These are phyloP conservation scores for Podospora conica DNA, from an alignment of 495 filamentous ascomycete genomes.

Conservation along the genomic window DNA sequence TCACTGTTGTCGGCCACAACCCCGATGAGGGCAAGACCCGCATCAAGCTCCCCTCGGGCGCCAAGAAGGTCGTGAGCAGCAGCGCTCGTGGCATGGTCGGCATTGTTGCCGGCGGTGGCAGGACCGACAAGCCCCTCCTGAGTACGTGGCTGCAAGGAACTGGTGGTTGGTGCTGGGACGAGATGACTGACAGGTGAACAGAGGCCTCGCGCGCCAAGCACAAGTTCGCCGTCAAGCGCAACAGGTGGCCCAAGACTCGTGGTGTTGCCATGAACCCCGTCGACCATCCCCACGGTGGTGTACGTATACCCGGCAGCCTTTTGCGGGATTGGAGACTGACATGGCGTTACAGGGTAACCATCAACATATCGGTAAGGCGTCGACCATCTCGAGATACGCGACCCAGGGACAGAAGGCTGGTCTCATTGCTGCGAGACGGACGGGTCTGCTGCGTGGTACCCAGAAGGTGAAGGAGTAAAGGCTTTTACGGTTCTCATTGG, in stretches of 20 bases:
- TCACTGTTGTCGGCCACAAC: conserved; percentile 98
- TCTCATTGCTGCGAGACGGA: conserved; percentile 98
- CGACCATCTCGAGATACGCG: conserved; percentile 96
- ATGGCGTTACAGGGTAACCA: conserved; percentile 77
- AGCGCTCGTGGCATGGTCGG: conserved; percentile 94
- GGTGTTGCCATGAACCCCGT: conserved; percentile 99
- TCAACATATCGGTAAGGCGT: conserved; percentile 99
- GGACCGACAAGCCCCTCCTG: conserved; percentile 98
- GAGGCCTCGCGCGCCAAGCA: conserved; percentile 98
- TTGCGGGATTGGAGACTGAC: conserved; percentile 27
- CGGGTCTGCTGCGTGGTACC: conserved; percentile 97
- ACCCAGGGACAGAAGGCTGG: conserved; percentile 99
- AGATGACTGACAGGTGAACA: conserved; percentile 33
- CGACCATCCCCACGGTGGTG: conserved; percentile 97
- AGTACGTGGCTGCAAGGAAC: conserved; percentile 45
- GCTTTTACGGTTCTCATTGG: conserved; percentile 47
- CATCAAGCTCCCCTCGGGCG: conserved; percentile 96
- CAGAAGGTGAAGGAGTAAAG: conserved; percentile 97
- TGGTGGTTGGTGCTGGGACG: not conserved
- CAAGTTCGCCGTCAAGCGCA: conserved; percentile 99
- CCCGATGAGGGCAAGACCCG: conserved; percentile 98
- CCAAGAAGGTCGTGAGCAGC: conserved; percentile 98
- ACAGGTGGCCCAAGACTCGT: conserved; percentile 99
- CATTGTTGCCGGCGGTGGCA: conserved; percentile 97
- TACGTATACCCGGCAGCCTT: conserved; percentile 27